Base-by-base conservation (phyloP, 805 yeast genomes). In the Schwanniomyces sp. region DNA sequence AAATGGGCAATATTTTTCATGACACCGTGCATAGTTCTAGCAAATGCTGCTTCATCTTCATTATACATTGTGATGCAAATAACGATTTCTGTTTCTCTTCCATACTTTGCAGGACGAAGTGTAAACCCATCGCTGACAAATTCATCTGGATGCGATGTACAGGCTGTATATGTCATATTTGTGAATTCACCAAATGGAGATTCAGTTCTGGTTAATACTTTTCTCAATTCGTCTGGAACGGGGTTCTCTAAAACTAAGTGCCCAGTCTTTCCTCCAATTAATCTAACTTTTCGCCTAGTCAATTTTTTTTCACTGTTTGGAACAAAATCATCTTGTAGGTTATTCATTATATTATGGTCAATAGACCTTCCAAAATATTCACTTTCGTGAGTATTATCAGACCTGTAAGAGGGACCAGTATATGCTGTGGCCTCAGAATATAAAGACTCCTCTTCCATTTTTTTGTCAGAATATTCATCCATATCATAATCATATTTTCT, bases 61-160 rank as follows among this genome's bases (percentile, higher is more conserved):
- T 94, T 94, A 72, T 92, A 94, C 98, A 94, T 92, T 28, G 99
- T 94, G 55, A 94, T 82, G 69, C 98, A 91, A 44, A 94, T 81
- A 40, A 88, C 91, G 34, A 94, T 72, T 69, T 95, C 98, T 26
- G 94, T 92, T 59, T 91, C 97, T 63, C 99, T 82, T 54, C 88
- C 89, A 62, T 83, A 80, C 53, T 89, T 92, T 6, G 89, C 86
- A 7, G 96, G 87, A 57, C 99, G 80, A 43, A 94, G 71, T 2
- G 91, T 84, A 67, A 91, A 94, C 0, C 98, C 98, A 41, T 80
- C 81, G 3, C 72, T 75, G 14, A 81, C 80, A 62, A 88, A 94
- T 30, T 87, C 86, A 66, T 91, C 94, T 1, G 99, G 96, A 47
- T 87, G 91, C 1, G 95, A 78, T 1, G 99, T 94, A 61, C 96